A percentile compares a stretch with the other conserved stretches of the same genome.
Conservation (phyloP, 139 green algal genomes). For the Tetradesmus lagerheimii region DNA sequence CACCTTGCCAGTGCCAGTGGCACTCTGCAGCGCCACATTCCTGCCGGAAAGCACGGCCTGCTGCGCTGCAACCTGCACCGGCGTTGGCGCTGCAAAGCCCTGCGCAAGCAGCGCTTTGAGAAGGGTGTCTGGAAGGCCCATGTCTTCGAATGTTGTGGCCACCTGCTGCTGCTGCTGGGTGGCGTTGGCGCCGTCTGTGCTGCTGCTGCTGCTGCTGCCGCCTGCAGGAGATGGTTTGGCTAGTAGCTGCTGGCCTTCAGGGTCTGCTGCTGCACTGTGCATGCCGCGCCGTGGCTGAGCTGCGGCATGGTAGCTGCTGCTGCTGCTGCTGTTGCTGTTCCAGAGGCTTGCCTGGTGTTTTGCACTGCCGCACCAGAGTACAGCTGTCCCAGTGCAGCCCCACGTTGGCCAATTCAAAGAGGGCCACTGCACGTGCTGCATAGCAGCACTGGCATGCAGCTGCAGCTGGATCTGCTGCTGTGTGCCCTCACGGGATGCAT, state of each 20-base stretch:
- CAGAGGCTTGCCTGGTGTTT: background rate
- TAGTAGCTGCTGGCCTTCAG: background rate
- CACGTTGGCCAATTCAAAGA: background rate
- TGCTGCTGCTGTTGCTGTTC: background rate
- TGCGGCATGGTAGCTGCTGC: background rate
- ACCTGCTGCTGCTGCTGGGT: background rate
- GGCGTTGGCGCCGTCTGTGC: background rate
- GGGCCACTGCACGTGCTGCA: background rate
- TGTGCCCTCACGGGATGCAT: background rate
- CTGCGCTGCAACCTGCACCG: slow-evolving; percentile 79
- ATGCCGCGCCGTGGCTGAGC: background rate
- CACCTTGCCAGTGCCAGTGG: slow-evolving; percentile 95
- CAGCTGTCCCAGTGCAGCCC: background rate
- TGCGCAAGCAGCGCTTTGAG: background rate
- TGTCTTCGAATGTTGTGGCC: background rate
- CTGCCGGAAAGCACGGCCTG: slow-evolving; percentile 67
- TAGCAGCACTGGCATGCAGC: background rate
- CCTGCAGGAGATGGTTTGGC: background rate
- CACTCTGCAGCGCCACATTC: slow-evolving; percentile 86
- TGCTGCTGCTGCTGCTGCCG: background rate
- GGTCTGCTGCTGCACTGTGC: background rate
- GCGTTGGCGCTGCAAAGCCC: slow-evolving; percentile 69
- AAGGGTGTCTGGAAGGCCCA: background rate
- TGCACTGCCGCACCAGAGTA: background rate
- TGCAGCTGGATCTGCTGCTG: background rate